Evolutionary conservation across 2,329 filamentous ascomycete genomes (phyloP), one percentile per base, ranked within the genome.

Genomic region (Cladosporium sp.): DNA sequence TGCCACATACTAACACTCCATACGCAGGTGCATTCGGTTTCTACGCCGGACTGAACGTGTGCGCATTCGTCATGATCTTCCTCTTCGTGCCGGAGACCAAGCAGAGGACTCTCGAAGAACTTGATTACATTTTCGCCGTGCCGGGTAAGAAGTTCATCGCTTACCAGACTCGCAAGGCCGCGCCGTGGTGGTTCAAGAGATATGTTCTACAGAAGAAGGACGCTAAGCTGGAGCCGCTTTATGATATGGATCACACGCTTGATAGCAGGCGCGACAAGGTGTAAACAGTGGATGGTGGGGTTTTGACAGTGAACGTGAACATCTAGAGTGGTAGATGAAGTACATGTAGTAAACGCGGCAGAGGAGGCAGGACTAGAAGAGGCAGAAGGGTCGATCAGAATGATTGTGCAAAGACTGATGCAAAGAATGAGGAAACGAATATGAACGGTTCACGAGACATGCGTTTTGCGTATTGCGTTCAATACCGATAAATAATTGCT

Each of bases 31-130:
- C 0, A 70, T 78, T 79, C 51, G 71, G 72, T 7, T 81, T 76
- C 71, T 81, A 81, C 56, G 78, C 76, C 0, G 74, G 66, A 0
- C 76, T 77, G 70, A 80, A 79, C 61, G 55, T 80, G n/a, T 66
- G 78, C 18, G 76, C 75, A 3, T 80, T 75, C 69, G 17, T 79
- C 64, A 68, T 77, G 62, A 70, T 71, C 63, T 59, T 74, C 69
- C 53, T 78, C 12, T 79, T 78, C 58, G 62, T 80, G 38, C 75
- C 70, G 0, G 76, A 80, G 58, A 76, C 73, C 41, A 75, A 76
- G 59, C 71, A 74, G 54, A 63, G 70, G 7, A 74, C 73, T 0
- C 69, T 76, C 11, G 73, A 76, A 57, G 73, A 76, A 54, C 64
- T 76, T 17, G 73, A 76, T 52, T 77, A 76, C 56, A 69, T 78